A percentile compares a stretch with the other conserved stretches of the same genome.
Conservation (phyloP, 1,284 basidiomycete genomes). For the Xerocomus amazonicus region DNA sequence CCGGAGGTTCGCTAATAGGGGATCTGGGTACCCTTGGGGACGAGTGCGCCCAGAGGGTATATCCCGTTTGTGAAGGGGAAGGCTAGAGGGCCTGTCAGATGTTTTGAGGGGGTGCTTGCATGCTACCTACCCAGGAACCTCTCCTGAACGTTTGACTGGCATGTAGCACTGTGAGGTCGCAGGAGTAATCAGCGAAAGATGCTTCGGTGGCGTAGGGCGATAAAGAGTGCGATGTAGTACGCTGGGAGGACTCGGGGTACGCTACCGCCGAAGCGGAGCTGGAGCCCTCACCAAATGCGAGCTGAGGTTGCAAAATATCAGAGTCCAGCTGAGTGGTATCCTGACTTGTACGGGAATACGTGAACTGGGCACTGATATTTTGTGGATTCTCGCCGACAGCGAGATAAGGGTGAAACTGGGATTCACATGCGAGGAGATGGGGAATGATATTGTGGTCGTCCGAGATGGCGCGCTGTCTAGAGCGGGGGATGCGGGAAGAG, state of each 20-base stretch:
- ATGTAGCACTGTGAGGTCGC: conserved; percentile 13
- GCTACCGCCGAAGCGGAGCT: conserved; percentile 3
- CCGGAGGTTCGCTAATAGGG: conserved; percentile 32
- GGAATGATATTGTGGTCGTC: conserved; percentile 17
- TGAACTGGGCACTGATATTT: conserved; percentile 34
- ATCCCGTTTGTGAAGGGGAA: conserved; percentile 15
- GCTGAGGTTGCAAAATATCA: conserved; percentile 26
- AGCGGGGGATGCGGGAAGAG: conserved; percentile 12
- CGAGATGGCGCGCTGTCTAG: conserved; percentile 12
- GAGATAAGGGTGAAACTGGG: conserved; percentile 19
- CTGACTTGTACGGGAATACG: conserved; percentile 24
- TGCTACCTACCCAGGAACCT: conserved; percentile 25
- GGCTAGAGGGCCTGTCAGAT: conserved; percentile 24
- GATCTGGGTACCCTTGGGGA: conserved; percentile 19
- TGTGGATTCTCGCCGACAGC: conserved; percentile 11
- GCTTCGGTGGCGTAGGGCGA: conserved; percentile 17
- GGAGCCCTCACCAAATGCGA: conserved; percentile 7
- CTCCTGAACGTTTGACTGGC: conserved; percentile 20
- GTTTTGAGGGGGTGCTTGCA: conserved; percentile 1
- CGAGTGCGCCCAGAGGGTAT: conserved; percentile 17
- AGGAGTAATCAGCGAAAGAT: conserved; percentile 11
- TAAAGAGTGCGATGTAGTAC: conserved; percentile 26
- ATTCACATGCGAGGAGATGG: conserved; percentile 20
- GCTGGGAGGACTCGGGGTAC: conserved; percentile 34
- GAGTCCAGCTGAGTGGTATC: conserved; percentile 26